Evolutionary conservation across 805 yeast genomes (phyloP), one percentile per base, ranked within the genome.

Genomic region (Yamadazyma tumulicola): DNA sequence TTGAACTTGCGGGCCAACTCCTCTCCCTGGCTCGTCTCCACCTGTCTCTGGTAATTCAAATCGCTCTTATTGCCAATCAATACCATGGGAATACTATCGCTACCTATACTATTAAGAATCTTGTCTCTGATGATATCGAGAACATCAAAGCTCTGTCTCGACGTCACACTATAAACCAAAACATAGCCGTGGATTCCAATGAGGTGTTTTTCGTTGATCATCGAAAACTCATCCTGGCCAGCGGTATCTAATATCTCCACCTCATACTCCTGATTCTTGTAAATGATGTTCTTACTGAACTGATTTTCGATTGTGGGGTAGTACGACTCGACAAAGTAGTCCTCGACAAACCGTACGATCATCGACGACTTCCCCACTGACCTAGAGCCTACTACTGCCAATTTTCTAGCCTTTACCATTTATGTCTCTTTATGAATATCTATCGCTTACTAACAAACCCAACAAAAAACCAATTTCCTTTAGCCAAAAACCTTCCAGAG

Each of bases 241-340:
- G 96, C 95, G 0, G 96, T 88, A 53, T 88, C 97, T 41, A 87
- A 65, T 35, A 88, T 84, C 55, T 87, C 96, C 17, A 89, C 76
- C 34, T 80, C 79, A 54, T 83, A 88, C 35, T 81, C 85, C 47
- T 79, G 81, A 42, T 82, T 83, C 41, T 82, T 75, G 56, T 81
- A 76, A 39, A 69, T 71, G 51, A 87, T 71, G 22, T 72, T 69
- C 54, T 84, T 86, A 52, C 79, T 71, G 59, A 84, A 85, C 58
- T 84, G 89, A 59, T 85, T 86, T 55, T 86, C 94, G 42, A 85
- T 85, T 5, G 96, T 88, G 19, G 96, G 96, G 57, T 86, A 88
- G 60, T 88, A 87, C 21, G 82, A 73, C 57, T 88, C 96, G 16
- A 85, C 84, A 55, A 87, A 88, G 52, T 85, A 91, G 48, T 85